These are phyloP conservation scores for Populus davidiana DNA, from an alignment of 345 rosid species.

Conservation along the genomic window DNA sequence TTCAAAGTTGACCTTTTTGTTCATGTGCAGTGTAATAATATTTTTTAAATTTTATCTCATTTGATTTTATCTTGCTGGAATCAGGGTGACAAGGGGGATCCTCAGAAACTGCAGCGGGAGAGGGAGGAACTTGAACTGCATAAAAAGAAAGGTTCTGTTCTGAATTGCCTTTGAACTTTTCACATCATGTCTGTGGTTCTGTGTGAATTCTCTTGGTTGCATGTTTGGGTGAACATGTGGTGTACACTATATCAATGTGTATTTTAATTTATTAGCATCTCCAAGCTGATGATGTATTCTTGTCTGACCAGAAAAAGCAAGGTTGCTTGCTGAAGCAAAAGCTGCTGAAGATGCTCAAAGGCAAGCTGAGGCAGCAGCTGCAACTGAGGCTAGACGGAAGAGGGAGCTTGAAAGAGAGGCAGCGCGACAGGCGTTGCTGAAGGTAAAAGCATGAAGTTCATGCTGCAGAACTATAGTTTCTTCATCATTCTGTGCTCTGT, in stretches of 20 bases:
- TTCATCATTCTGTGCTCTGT: background rate
- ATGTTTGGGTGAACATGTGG: background rate
- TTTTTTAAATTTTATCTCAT: constrained; percentile 12
- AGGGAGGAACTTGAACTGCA: constrained; percentile 23
- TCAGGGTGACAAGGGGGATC: constrained; percentile 21
- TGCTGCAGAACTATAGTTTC: background rate
- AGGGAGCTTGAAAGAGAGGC: constrained; percentile 86
- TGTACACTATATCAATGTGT: too few species aligned
- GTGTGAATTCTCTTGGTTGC: background rate
- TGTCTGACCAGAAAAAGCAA: constrained; percentile 52
- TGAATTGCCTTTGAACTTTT: background rate
- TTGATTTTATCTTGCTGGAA: constrained; percentile 18
- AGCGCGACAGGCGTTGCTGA: constrained; percentile 72
- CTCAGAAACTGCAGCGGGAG: constrained; percentile 18
- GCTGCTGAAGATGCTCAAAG: constrained; percentile 74
- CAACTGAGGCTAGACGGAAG: constrained; percentile 62
- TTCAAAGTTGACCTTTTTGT: background rate
- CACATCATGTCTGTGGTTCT: background rate
- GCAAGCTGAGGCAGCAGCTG: constrained; percentile 67
- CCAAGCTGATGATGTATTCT: background rate
- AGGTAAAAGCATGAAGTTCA: constrained; percentile 37
- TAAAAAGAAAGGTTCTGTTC: constrained; percentile 22
- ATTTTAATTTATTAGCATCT: background rate
- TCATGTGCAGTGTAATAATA: background rate
- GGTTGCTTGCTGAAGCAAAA: constrained; percentile 76